These are phyloP conservation scores for Aspergillus chevalieri DNA, from an alignment of 2,329 filamentous ascomycete genomes.

Conservation along the genomic window DNA sequence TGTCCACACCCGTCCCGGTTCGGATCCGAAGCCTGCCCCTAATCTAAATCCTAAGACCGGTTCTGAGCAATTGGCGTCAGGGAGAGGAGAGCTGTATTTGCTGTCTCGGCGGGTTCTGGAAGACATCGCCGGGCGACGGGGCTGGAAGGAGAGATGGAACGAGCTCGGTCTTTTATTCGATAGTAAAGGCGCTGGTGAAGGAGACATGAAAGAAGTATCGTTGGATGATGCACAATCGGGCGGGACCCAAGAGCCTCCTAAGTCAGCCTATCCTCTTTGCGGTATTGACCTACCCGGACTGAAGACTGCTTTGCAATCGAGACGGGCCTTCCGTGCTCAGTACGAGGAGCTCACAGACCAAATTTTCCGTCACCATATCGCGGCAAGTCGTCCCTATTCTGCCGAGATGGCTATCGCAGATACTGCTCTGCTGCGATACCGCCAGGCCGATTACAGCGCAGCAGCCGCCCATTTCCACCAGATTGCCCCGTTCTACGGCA, in stretches of 20 bases:
- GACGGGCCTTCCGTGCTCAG: conserved; percentile 59
- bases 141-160: conserved; percentile 73
- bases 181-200: conserved; percentile 20
- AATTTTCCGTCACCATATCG: conserved; percentile 73
- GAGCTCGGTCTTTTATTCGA: conserved; percentile 44
- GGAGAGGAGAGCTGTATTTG: conserved; percentile 73
- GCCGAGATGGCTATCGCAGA: conserved; percentile 75
- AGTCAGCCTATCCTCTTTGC: conserved; percentile 19
- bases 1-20: conserved; percentile 39
- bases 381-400: conserved; percentile 71
- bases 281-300: conserved; percentile 55
- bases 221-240: conserved; percentile 22
- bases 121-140: conserved; percentile 61
- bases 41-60: conserved; percentile 47
- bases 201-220: conserved; percentile 30
- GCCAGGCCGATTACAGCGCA: conserved; percentile 63
- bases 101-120: conserved; percentile 76
- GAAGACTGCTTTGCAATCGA: conserved; percentile 54
- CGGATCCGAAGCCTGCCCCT: conserved; percentile 40
- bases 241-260: conserved; percentile 8
- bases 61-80: conserved; percentile 73
- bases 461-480: conserved; percentile 73
- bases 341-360: conserved; percentile 78
- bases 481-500: conserved; percentile 71
- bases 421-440: conserved; percentile 75